phyloP scores from a whole-genome alignment of 2,329 filamentous ascomycete genomes.

The Neopestalotiopsis sp. region DNA sequence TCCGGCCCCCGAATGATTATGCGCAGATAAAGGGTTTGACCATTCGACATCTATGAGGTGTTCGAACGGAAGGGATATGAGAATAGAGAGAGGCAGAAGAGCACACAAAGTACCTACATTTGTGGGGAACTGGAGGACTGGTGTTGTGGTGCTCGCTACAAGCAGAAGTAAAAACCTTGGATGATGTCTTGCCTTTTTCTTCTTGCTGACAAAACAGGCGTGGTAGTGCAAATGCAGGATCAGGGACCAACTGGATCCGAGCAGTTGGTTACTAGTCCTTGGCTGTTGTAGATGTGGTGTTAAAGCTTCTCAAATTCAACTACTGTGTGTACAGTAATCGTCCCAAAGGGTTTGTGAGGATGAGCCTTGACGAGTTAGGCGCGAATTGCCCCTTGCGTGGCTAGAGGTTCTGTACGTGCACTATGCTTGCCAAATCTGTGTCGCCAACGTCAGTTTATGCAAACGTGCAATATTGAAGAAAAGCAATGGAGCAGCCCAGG shows the following conservation, averaged over 20 bases:
- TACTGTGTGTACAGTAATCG: not conserved
- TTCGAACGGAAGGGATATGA: not conserved
- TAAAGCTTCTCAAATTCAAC: not conserved
- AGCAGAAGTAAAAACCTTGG: not conserved
- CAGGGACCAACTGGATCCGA: conserved; percentile 8
- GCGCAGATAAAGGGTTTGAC: not conserved
- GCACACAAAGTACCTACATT: not conserved
- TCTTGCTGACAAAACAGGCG: too few species aligned
- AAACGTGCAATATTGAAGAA: conserved; percentile 26
- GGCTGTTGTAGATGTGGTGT: conserved; percentile 2
- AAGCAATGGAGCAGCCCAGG: conserved; percentile 13
- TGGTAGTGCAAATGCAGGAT: not conserved
- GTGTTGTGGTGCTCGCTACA: not conserved
- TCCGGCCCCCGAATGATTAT: not conserved
- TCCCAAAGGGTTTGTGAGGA: not conserved
- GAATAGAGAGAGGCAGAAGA: not conserved
- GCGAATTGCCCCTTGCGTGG: conserved; percentile 28
- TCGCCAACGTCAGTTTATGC: conserved; percentile 32
- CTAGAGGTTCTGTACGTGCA: conserved; percentile 19
- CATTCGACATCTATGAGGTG: not conserved
- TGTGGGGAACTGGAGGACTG: not conserved
- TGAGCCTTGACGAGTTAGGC: conserved; percentile 1
- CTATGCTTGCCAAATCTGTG: conserved; percentile 25
- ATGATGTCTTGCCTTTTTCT: not conserved
- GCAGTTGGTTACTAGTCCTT: conserved; percentile 4